Evolutionary conservation across 2,329 filamentous ascomycete species (phyloP).

Genomic region (Pezicula neosporulosa): DNA sequence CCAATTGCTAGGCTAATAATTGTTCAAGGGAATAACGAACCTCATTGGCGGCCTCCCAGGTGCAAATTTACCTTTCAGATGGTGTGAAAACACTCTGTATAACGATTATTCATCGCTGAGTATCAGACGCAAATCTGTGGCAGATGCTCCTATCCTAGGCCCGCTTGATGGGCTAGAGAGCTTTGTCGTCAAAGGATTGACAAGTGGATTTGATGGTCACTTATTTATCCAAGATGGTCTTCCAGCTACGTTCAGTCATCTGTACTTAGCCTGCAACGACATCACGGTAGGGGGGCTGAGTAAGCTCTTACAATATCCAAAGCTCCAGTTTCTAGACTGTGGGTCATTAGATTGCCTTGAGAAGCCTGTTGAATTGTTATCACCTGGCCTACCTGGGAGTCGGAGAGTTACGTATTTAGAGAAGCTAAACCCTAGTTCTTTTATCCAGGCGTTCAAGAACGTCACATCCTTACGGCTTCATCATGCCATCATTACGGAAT

Average conservation of each 20-base stretch:
- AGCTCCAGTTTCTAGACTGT: slow-evolving; percentile 14
- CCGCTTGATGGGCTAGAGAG: slow-evolving; percentile 8
- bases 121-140: slow-evolving; percentile 6
- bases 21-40: slow-evolving; percentile 7
- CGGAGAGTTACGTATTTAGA: slow-evolving; percentile 6
- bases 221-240: slow-evolving; percentile 11
- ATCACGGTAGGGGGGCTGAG: slow-evolving; percentile 8
- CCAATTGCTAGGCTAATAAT: neutral
- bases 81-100: neutral
- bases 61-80: slow-evolving; percentile 1
- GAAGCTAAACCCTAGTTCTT: slow-evolving; percentile 7
- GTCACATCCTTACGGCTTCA: slow-evolving; percentile 15
- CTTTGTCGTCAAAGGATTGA: slow-evolving; percentile 9
- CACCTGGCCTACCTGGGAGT: slow-evolving; percentile 5
- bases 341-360: slow-evolving; percentile 14
- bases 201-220: slow-evolving; percentile 9
- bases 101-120: neutral
- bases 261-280: slow-evolving; percentile 14
- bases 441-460: slow-evolving; percentile 13
- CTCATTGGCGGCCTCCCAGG: slow-evolving; percentile 11
- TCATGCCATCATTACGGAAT: slow-evolving; percentile 13
- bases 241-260: slow-evolving; percentile 13
- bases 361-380: slow-evolving; percentile 6
- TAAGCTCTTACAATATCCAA: slow-evolving; percentile 7
- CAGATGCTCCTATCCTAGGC: slow-evolving; percentile 5